phyloP scores from a whole-genome alignment of 768 basidiomycete genomes.

The Lactarius trivialis region DNA sequence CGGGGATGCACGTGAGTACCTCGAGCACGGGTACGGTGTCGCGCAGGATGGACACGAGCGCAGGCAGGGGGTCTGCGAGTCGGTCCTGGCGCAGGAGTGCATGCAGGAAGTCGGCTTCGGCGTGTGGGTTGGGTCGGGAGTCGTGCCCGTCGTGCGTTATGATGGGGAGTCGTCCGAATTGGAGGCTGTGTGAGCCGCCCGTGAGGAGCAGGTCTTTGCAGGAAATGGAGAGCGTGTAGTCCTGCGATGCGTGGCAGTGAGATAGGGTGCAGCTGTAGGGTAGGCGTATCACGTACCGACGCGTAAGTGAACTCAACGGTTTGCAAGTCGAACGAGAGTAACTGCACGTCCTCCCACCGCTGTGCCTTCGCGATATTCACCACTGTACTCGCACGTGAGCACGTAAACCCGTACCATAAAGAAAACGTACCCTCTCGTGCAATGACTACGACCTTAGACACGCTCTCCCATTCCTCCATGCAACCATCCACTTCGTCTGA shows the following conservation, averaged over 20 bases:
- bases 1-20: too few relatives aligned
- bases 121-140: slow-evolving; percentile 62
- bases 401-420: too few relatives aligned
- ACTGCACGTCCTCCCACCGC: slow-evolving; percentile 66
- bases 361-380: slow-evolving; percentile 70
- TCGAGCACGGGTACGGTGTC: slow-evolving; percentile 76
- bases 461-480: slow-evolving; percentile 89
- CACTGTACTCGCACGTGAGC: too few relatives aligned
- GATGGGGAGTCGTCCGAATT: slow-evolving; percentile 50
- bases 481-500: slow-evolving; percentile 83
- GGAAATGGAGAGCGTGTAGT: too few relatives aligned
- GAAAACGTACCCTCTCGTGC: slow-evolving; percentile 75
- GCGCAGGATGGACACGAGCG: slow-evolving; percentile 65
- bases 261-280: neutral
- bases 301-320: too few relatives aligned
- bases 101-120: slow-evolving; percentile 71
- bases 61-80: too few relatives aligned
- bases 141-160: slow-evolving; percentile 15
- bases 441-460: slow-evolving; percentile 91
- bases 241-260: slow-evolving; percentile 28
- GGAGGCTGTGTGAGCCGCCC: slow-evolving; percentile 66
- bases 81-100: too few relatives aligned
- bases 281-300: slow-evolving; percentile 19
- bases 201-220: slow-evolving; percentile 64
- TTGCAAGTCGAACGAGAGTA: slow-evolving; percentile 86